phyloP scores from a whole-genome alignment of 108 stramenopile species.

The Parietichytrium sp. region DNA sequence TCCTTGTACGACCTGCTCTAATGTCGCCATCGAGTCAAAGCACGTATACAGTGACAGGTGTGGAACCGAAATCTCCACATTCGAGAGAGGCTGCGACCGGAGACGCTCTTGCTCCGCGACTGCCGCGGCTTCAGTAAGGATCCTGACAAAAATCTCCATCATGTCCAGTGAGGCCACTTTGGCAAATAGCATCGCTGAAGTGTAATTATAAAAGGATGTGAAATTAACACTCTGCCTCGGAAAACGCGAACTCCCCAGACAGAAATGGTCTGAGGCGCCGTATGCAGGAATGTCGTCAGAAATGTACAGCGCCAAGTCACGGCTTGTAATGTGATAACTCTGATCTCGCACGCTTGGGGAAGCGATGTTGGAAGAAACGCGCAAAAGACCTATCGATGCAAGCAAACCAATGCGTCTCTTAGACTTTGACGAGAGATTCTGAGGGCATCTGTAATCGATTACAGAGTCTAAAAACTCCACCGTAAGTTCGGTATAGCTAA shows the following conservation, averaged over 20 bases:
- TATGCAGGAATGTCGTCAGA: not conserved
- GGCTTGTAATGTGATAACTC: not conserved
- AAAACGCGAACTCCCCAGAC: too few relatives aligned
- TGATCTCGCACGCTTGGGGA: not conserved
- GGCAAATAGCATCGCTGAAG: slow-evolving; percentile 22
- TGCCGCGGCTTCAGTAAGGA: not conserved
- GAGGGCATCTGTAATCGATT: not conserved
- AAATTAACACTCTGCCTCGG: not conserved
- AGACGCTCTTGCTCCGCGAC: not conserved
- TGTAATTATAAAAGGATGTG: not conserved
- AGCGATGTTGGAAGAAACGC: slow-evolving; percentile 30
- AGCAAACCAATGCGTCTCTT: too few relatives aligned
- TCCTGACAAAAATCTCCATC: not conserved
- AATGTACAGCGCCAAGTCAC: not conserved
- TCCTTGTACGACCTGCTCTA: not conserved
- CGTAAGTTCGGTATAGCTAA: not conserved
- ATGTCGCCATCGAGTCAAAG: not conserved
- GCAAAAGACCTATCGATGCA: not conserved
- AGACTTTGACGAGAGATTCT: not conserved
- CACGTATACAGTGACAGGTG: slow-evolving; percentile 10
- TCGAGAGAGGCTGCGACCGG: not conserved
- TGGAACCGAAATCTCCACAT: not conserved
- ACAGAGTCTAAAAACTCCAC: slow-evolving; percentile 23
- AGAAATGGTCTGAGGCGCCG: too few relatives aligned
- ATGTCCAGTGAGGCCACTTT: slow-evolving; percentile 20